Conservation (phyloP, 106 monocot genomes). For the Dendrobium huoshanense region DNA sequence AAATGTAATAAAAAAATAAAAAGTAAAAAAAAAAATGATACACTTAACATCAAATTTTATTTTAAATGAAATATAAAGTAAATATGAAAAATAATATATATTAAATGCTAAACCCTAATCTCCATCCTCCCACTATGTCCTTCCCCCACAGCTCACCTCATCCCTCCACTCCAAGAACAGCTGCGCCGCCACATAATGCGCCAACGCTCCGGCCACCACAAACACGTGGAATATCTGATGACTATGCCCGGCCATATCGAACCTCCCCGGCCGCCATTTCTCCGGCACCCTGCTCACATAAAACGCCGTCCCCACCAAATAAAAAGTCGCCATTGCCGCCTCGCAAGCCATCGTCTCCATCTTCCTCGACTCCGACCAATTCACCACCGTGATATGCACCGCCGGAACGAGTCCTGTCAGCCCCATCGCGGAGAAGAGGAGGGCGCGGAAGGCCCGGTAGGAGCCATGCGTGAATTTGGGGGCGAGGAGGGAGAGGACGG, state of each 20-base stretch:
- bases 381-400: constrained; percentile 50
- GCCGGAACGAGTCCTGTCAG: constrained; percentile 74
- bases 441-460: constrained; percentile 53
- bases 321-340: constrained; percentile 57
- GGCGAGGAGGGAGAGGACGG: constrained; percentile 46
- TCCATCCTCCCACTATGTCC: neutral
- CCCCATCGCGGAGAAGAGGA: constrained; percentile 64
- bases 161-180: constrained; percentile 52
- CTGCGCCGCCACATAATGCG: constrained; percentile 55
- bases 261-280: constrained; percentile 68
- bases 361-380: constrained; percentile 60
- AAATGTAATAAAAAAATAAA: no score
- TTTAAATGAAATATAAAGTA: neutral
- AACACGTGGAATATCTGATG: constrained; percentile 91
- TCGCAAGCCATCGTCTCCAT: constrained; percentile 57
- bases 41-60: neutral
- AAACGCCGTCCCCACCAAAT: constrained; percentile 51
- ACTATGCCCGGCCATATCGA: constrained; percentile 72
- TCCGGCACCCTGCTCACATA: constrained; percentile 77
- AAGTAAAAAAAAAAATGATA: no score
- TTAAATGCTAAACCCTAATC: neutral
- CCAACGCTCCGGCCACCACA: constrained; percentile 66
- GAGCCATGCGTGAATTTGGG: constrained; percentile 38
- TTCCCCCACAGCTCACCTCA: constrained; percentile 16
- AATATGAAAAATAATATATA: neutral